phyloP scores from a whole-genome alignment of 2,329 filamentous ascomycete species.

The Dryadomyces quercus-mongolicae region DNA sequence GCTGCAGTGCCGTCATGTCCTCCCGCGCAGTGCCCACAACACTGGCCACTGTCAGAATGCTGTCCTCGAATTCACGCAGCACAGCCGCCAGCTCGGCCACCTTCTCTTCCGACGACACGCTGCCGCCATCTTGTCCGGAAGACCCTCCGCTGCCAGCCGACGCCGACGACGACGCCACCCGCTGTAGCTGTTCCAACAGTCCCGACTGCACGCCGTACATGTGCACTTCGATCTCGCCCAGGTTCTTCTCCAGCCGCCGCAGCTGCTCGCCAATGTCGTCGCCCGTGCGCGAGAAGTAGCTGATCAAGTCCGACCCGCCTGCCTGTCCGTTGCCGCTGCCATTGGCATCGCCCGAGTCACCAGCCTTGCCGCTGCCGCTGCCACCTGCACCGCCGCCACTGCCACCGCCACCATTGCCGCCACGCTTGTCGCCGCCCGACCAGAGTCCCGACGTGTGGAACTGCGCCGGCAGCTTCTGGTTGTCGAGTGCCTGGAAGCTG shows the following conservation, averaged over 20 bases:
- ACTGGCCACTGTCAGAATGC: constrained; percentile 50
- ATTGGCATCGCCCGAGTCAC: constrained; percentile 16
- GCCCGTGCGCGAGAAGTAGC: constrained; percentile 49
- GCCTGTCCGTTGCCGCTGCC: constrained; percentile 26
- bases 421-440: constrained; percentile 21
- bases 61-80: constrained; percentile 52
- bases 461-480: constrained; percentile 33
- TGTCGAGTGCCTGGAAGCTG: constrained; percentile 33
- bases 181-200: constrained; percentile 47
- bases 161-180: constrained; percentile 22
- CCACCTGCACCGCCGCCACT: constrained; percentile 24
- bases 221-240: constrained; percentile 54
- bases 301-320: constrained; percentile 46
- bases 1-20: constrained; percentile 44
- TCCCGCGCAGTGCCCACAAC: constrained; percentile 48
- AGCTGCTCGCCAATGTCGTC: constrained; percentile 50
- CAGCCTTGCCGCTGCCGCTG: constrained; percentile 17
- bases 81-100: constrained; percentile 42
- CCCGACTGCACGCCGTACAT: constrained; percentile 50
- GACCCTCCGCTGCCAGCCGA: constrained; percentile 15
- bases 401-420: constrained; percentile 23
- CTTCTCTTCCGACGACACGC: constrained; percentile 27
- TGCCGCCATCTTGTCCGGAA: constrained; percentile 20
- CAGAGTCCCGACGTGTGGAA: constrained; percentile 35
- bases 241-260: constrained; percentile 41